Conservation (phyloP, 225 moss, liverwort and hornwort species). For the Pseudisothecium myosuroides region DNA sequence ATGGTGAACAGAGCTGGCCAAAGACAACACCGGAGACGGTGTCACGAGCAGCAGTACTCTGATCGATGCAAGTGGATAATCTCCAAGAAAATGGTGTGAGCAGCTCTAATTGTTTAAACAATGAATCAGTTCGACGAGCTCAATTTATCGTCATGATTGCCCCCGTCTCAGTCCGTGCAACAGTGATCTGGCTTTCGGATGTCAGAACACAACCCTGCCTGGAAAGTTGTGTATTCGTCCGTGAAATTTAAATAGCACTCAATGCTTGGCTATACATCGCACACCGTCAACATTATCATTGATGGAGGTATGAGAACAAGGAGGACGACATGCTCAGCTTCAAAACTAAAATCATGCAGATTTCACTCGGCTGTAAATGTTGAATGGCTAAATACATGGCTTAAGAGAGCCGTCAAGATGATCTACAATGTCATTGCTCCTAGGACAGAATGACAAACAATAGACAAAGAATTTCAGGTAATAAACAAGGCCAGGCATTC, state of each 20-base stretch:
- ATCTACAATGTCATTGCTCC: not conserved
- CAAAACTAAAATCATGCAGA: not conserved
- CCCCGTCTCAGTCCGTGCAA: not conserved
- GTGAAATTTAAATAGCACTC: not conserved
- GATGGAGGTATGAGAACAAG: not conserved
- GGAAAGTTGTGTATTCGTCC: not conserved
- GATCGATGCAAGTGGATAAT: not conserved
- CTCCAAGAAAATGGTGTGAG: not conserved
- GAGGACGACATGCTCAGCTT: not conserved
- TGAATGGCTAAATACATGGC: not conserved
- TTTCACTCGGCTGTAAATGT: not conserved
- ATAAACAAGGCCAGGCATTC: not conserved
- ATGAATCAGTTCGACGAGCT: not conserved
- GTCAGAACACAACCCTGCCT: not conserved
- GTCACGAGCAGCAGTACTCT: not conserved
- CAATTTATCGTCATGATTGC: not conserved
- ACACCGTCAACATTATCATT: not conserved
- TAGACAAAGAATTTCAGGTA: not conserved
- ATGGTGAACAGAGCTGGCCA: not conserved
- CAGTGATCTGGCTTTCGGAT: not conserved
- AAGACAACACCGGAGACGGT: not conserved
- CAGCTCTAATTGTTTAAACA: not conserved
- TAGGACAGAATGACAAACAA: not conserved
- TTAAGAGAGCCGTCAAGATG: not conserved
- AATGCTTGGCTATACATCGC: not conserved